Evolutionary conservation across 805 yeast genomes (phyloP), one percentile per base, ranked within the genome.

Genomic region (Kodamaea nitidulidarum): DNA sequence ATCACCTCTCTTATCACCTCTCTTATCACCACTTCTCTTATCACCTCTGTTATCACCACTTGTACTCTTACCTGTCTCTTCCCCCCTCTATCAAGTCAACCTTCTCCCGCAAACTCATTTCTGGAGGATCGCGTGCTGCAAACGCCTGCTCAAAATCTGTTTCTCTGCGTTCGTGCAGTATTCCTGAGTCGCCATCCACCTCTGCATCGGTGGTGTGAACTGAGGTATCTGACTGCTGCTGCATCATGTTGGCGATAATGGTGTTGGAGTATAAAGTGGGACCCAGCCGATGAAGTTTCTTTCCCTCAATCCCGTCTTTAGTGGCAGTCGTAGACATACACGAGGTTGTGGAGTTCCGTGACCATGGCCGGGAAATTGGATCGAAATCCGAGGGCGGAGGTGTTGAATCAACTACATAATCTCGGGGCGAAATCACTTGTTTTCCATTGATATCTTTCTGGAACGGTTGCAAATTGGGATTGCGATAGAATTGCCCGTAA

Each of bases 291-390:
- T 70, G 77, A 32, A 76, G 63, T 35, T 74, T 60, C 43, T 75
- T 73, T 4, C 88, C 88, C 52, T 81, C 86, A 3, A 81, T 57
- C 0, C 88, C 88, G 55, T 82, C 88, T 48, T 82, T 81, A 12
- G 85, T 80, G 15, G 88, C 88, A 4, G 83, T 80, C 28, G 81
- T 79, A 0, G 87, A 80, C n/a, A 81, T 54, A 24, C 84, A 81
- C 1, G 86, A 79, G 0, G 84, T 77, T 14, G 75, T 73, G 16
- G 84, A 77, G 33, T 74, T 72, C 35, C 86, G 67, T 0, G 86
- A 80, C 15, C 76, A 52, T 0, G 84, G 82, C 32, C 85, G 65
- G 1, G 85, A 76, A 24, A 49, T 45, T 5, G 59, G 51, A 11
- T 61, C 68, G 15, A 22, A 39, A 12, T 41, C 38, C 8, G 38